These are phyloP conservation scores for Epicoccum nigrum DNA, from an alignment of 2,329 filamentous ascomycete species.

Conservation along the genomic window DNA sequence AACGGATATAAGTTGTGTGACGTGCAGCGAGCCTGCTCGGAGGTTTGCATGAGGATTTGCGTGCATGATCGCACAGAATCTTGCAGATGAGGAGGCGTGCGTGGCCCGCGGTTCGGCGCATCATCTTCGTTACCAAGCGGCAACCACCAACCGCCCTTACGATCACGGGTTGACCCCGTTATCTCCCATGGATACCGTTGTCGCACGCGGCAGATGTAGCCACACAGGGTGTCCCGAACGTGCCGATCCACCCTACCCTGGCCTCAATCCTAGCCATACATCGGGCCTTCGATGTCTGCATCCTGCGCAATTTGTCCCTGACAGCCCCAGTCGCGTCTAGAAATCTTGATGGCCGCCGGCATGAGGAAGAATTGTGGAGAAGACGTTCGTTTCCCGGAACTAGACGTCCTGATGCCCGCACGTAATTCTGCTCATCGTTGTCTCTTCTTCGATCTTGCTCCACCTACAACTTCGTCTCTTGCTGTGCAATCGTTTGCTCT, in stretches of 20 bases:
- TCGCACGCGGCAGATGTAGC: conserved; percentile 29
- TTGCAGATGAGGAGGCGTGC: neutral
- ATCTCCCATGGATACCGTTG: conserved; percentile 33
- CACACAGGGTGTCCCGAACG: conserved; percentile 26
- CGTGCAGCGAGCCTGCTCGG: neutral
- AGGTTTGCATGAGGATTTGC: neutral
- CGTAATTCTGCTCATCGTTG: conserved; percentile 26
- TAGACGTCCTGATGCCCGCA: conserved; percentile 28
- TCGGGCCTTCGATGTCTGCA: conserved; percentile 25
- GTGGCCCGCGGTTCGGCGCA: conserved; percentile 6
- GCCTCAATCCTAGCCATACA: conserved; percentile 4
- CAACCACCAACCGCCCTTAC: conserved; percentile 11
- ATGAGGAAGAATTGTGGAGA: conserved; percentile 36
- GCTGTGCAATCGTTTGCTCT: conserved; percentile 40
- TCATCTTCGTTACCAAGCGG: neutral
- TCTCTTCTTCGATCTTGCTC: conserved; percentile 28
- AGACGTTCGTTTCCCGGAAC: conserved; percentile 32
- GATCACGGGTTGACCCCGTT: conserved; percentile 21
- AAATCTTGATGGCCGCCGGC: conserved; percentile 37
- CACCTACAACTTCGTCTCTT: conserved; percentile 26
- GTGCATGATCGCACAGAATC: neutral
- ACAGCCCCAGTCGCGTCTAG: conserved; percentile 32
- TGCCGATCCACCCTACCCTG: conserved; percentile 20
- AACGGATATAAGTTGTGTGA: too few relatives aligned
- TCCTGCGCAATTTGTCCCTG: conserved; percentile 46